A percentile compares a stretch with the other conserved stretches of the same genome.
Evolutionary conservation across 2,329 filamentous ascomycete species (phyloP).

Genomic region (Colletotrichum lini): DNA sequence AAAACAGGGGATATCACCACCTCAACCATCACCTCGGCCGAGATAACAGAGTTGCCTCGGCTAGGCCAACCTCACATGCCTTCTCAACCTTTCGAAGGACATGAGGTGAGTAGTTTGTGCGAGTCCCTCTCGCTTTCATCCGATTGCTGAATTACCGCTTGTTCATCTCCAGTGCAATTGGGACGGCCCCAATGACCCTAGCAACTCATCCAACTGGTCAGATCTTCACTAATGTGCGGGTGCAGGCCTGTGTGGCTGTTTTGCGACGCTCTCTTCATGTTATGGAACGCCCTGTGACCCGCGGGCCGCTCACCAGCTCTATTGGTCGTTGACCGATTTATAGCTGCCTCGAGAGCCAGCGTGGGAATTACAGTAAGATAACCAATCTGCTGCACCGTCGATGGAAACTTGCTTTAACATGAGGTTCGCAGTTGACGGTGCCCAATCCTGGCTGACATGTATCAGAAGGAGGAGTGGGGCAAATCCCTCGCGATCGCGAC

Average conservation of each 20-base stretch:
- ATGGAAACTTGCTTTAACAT: neutral
- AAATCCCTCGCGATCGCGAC: slow-evolving; percentile 56
- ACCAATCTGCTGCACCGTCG: no score
- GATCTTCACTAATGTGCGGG: slow-evolving; percentile 61
- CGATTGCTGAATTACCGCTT: no score
- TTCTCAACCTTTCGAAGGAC: no score
- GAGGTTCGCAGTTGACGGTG: slow-evolving; percentile 48
- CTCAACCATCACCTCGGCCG: no score
- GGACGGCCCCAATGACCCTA: slow-evolving; percentile 61
- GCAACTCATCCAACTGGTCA: slow-evolving; percentile 68
- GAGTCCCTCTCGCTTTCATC: no score
- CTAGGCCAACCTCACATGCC: no score
- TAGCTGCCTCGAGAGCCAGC: slow-evolving; percentile 64
- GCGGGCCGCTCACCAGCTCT: slow-evolving; percentile 62
- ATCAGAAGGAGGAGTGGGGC: slow-evolving; percentile 52
- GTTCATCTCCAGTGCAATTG: slow-evolving; percentile 48
- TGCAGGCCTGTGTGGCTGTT: slow-evolving; percentile 55
- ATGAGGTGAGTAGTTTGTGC: no score
- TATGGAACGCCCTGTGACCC: slow-evolving; percentile 63
- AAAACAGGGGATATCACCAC: no score
- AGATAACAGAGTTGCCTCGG: no score
- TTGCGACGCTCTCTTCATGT: slow-evolving; percentile 51
- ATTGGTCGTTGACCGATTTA: slow-evolving; percentile 71
- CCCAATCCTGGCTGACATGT: slow-evolving; percentile 56
- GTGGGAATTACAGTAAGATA: slow-evolving; percentile 49